Conservation (phyloP, 371 early-diverging fungal species). For the Mortierella sp. region DNA sequence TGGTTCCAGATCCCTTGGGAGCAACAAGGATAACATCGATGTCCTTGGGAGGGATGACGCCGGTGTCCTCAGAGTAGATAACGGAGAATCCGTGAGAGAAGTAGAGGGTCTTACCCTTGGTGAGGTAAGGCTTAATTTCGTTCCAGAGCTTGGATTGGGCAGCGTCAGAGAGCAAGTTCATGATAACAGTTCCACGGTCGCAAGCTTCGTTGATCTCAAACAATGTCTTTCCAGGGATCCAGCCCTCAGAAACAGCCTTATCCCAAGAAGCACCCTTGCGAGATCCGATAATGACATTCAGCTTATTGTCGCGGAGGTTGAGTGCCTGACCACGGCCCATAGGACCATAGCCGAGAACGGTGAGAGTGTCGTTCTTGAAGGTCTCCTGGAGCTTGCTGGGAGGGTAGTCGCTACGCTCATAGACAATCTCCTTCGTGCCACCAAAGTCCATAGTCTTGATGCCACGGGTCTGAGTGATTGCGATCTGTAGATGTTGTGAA, state of each 20-base stretch:
- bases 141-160: conserved; percentile 96
- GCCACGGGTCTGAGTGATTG: conserved; percentile 77
- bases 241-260: conserved; percentile 95
- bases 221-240: conserved; percentile 96
- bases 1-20: conserved; percentile 97
- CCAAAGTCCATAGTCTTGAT: conserved; percentile 96
- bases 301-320: conserved; percentile 96
- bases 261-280: conserved; percentile 95
- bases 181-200: conserved; percentile 91
- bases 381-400: conserved; percentile 90
- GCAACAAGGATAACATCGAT: conserved; percentile 97
- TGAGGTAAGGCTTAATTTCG: conserved; percentile 88
- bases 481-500: conserved; percentile 15
- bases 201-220: conserved; percentile 95
- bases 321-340: conserved; percentile 97
- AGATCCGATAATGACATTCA: conserved; percentile 96
- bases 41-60: conserved; percentile 91
- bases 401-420: conserved; percentile 96
- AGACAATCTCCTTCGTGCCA: conserved; percentile 92
- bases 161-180: conserved; percentile 97
- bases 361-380: conserved; percentile 94
- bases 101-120: conserved; percentile 97
- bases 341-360: conserved; percentile 97
- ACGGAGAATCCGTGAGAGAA: conserved; percentile 98
- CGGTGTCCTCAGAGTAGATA: conserved; percentile 93